Base-by-base conservation (phyloP, 108 stramenopile genomes). In the Fistulifera pelliculosa region DNA sequence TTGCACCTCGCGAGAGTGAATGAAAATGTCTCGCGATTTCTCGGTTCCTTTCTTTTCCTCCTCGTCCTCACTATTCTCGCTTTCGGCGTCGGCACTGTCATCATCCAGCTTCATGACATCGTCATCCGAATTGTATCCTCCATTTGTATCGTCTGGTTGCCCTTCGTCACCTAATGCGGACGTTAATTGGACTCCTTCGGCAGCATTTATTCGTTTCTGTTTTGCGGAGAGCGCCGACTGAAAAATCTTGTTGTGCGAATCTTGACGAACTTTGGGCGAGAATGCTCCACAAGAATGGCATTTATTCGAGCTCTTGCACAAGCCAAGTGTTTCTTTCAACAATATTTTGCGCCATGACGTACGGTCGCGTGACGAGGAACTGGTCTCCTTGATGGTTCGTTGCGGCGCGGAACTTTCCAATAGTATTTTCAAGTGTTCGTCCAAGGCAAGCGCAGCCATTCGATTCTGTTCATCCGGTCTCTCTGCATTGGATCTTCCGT, bases 161-260 rank as follows among this genome's bases (percentile, higher is more conserved):
- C 49, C 58, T 14, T 53, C 45, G 35, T 62, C 56, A 38, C 58
- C 42, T 47, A 82, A 38, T 2, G 93, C 93, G 23, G 89, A 73
- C 16, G 59, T 58, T 39, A 94, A 64, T 39, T 54, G 42, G 22
- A 93, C 77, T 18, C 79, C 74, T 44, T 87, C 69, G 7, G 69
- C 68, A 21, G 65, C 49, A 57, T 94, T 94, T 17, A 50, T 52
- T 57, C 73, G 70, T 44, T 54, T 61, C 28, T 66, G 52, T 41
- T 58, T 61, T 4, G 57, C 65, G 1, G 73, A 41, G 19, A 95
- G 40, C 0, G 73, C 56, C 26, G 66, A 58, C 56, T 85, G 85
- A 65, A 98, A 99, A 27, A 99, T 67, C 62, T 98, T 98, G 68
- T 93, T 89, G 75, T 64, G 74, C 35, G 91, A 88, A 75, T 98